Evolutionary conservation across 1,139 yeast genomes (phyloP).

Genomic region (Yamadazyma dendronema): DNA sequence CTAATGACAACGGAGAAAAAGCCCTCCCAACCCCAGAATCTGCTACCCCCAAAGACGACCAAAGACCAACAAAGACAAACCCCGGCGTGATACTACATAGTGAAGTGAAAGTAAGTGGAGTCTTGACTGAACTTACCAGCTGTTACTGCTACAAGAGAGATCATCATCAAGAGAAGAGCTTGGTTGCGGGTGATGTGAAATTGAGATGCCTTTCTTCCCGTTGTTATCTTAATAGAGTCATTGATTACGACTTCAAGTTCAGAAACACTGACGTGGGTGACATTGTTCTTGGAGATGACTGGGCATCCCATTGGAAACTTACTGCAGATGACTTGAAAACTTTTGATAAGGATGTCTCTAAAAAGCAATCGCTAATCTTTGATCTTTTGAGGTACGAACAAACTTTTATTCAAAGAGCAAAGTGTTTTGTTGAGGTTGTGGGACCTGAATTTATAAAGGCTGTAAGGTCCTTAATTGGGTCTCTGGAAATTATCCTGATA

Average conservation of each 20-base stretch:
- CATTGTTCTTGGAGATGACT: conserved; percentile 49
- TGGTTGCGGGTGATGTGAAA: conserved; percentile 11
- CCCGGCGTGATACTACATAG: conserved; percentile 25
- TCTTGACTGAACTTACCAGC: conserved; percentile 34
- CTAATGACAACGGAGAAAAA: conserved; percentile 16
- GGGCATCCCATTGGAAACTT: conserved; percentile 78
- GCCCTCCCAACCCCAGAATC: conserved; percentile 14
- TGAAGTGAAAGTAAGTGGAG: conserved; percentile 30
- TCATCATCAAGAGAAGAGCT: conserved; percentile 18
- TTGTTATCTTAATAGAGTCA: conserved; percentile 35
- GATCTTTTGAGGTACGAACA: conserved; percentile 77
- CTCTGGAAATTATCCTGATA: conserved; percentile 25
- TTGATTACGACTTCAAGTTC: conserved; percentile 37
- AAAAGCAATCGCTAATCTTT: conserved; percentile 73
- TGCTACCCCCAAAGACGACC: conserved; percentile 7
- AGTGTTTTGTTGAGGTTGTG: conserved; percentile 55
- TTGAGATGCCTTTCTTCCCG: conserved; percentile 38
- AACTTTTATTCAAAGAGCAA: conserved; percentile 67
- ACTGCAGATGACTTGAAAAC: conserved; percentile 55
- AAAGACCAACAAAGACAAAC: conserved; percentile 14
- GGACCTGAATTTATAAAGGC: conserved; percentile 46
- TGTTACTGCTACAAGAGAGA: conserved; percentile 37
- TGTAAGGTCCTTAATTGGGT: conserved; percentile 46
- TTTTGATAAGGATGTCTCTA: conserved; percentile 54
- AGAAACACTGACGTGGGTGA: conserved; percentile 36